These are phyloP conservation scores for Fraxinus platypoda DNA, from an alignment of 305 asterid species.

Conservation along the genomic window DNA sequence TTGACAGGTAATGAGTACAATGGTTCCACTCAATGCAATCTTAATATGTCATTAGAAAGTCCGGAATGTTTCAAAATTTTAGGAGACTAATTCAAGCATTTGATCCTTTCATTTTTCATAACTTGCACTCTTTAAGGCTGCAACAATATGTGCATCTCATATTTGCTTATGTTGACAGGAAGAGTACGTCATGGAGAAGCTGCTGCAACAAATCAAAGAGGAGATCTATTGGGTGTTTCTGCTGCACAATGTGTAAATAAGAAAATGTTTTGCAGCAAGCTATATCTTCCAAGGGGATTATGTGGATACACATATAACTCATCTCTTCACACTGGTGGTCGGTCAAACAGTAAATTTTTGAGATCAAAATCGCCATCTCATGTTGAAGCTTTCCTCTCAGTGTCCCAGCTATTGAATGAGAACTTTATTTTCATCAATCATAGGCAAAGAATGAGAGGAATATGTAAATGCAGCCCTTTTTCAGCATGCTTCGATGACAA, in stretches of 20 bases:
- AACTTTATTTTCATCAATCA: conserved; percentile 31
- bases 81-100: neutral
- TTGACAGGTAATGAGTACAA: neutral
- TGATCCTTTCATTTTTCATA: neutral
- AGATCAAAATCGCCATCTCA: conserved; percentile 26
- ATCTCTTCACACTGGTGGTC: conserved; percentile 31
- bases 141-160: conserved; percentile 15
- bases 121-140: conserved; percentile 8
- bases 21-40: neutral
- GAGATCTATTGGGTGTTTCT: conserved; percentile 31
- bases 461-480: conserved; percentile 38
- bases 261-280: conserved; percentile 32
- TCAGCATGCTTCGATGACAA: conserved; percentile 35
- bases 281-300: conserved; percentile 32
- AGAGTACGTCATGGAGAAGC: conserved; percentile 44
- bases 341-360: conserved; percentile 25
- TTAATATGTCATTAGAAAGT: neutral
- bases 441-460: conserved; percentile 40
- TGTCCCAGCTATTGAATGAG: conserved; percentile 28
- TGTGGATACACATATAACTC: conserved; percentile 22
- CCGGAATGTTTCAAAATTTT: neutral
- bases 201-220: conserved; percentile 35
- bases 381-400: conserved; percentile 31
- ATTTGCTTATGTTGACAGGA: conserved; percentile 39
- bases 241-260: conserved; percentile 29